Base-by-base conservation (phyloP, 2,329 filamentous ascomycete species). In the Phialophora expanda region DNA sequence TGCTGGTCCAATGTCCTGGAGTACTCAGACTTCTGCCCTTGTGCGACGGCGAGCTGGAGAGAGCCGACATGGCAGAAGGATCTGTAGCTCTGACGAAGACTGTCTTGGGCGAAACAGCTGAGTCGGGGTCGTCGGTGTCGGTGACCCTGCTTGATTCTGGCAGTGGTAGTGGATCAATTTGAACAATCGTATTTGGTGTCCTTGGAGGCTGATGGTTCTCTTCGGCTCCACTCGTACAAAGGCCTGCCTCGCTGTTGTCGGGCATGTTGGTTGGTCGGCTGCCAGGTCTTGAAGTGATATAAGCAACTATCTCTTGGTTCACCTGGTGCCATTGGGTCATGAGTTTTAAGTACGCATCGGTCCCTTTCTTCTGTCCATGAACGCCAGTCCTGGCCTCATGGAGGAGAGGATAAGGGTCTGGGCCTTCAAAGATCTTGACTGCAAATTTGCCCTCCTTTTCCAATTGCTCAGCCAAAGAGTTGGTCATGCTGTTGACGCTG, bases 281-380 rank as follows among this genome's bases (percentile, higher is more conserved):
- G 34, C 62, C 64, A 20, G 68, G 71, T 7, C 69, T 57, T 1
- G 74, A 77, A 57, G 78, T 86, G 71, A 88, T 84, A 69, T 84
- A 86, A 14, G 81, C 77, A 24, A 87, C 79, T 67, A 97, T 91
- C 62, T 93, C 87, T 63, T 84, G 83, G 22, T 90, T 92, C 74
- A 89, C 89, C 66, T 82, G 83, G 73, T 95, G 91, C 92, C 93
- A 97, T 48, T 86, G 82, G 34, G 84, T 83, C 74, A 93, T 90
- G 38, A 86, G 85, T 53, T 85, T 81, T 30, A 94, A 82, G 71
- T 92, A 95, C n/a, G 82, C 65, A 76, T 80, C 75, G 2, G 76
- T 73, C 70, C 12, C 71, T 63, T 62, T 70, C 71, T 28, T 63
- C 28, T 50, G 70, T 41, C 17, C 46, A 67, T 12, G 67, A 65